phyloP scores from a whole-genome alignment of 208 protist genomes.

The Trypanosoma scelopori region DNA sequence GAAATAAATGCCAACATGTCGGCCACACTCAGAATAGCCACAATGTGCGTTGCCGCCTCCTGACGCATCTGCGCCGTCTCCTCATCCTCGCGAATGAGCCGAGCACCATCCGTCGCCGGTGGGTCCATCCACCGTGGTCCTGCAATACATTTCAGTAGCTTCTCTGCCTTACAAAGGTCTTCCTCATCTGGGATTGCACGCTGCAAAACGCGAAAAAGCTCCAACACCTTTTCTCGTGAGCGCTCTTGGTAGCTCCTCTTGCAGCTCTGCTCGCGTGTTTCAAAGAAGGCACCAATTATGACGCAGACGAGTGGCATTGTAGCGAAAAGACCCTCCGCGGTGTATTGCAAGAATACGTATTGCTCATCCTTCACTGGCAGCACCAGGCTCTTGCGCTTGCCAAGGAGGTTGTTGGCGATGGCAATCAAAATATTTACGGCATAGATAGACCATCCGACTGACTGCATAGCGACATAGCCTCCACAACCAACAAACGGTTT shows the following conservation, averaged over 20 bases:
- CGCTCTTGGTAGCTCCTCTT: constrained; percentile 17
- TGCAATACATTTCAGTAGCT: constrained; percentile 26
- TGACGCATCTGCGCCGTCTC: constrained; percentile 23
- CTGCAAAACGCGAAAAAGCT: constrained; percentile 25
- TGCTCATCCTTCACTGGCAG: constrained; percentile 14
- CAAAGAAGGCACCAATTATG: constrained; percentile 46
- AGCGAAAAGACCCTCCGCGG: constrained; percentile 45
- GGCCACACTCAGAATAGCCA: constrained; percentile 41
- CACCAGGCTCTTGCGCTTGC: constrained; percentile 22
- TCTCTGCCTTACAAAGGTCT: constrained; percentile 24
- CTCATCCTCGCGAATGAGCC: constrained; percentile 19
- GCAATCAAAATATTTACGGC: constrained; percentile 31
- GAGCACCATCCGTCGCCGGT: constrained; percentile 14
- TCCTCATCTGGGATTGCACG: constrained; percentile 17
- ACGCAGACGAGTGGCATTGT: constrained; percentile 53
- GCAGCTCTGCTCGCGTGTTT: constrained; percentile 29
- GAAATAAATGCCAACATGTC: constrained; percentile 42
- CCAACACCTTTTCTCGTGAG: constrained; percentile 12
- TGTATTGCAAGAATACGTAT: constrained; percentile 38
- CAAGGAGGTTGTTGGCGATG: constrained; percentile 30
- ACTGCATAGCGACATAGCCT: constrained; percentile 59
- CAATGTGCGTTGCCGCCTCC: constrained; percentile 57
- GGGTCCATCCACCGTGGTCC: constrained; percentile 21
- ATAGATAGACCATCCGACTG: constrained; percentile 67
- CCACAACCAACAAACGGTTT: constrained; percentile 35